Evolutionary conservation across 495 filamentous ascomycete genomes (phyloP).

Genomic region (Tuber umbilicatum): DNA sequence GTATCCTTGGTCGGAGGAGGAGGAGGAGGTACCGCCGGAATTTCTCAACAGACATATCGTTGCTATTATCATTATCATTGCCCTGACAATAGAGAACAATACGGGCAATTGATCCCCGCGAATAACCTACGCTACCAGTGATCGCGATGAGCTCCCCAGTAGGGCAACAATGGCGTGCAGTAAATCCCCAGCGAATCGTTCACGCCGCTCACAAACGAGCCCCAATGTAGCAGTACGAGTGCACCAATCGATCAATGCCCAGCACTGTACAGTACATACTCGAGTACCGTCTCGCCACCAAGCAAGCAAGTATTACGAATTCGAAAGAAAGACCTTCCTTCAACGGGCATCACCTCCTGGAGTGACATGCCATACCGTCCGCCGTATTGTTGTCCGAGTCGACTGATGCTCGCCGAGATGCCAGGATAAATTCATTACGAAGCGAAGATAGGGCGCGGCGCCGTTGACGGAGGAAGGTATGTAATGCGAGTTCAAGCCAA

Average conservation of each 20-base stretch:
- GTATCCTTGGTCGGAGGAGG: not conserved
- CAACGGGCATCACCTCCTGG: not conserved
- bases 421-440: too few relatives aligned
- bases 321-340: not conserved
- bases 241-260: not conserved
- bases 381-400: not conserved
- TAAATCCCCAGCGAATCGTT: not conserved
- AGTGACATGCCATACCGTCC: not conserved
- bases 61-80: not conserved
- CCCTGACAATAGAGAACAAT: not conserved
- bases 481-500: not conserved
- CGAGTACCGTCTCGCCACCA: not conserved
- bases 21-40: not conserved
- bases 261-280: not conserved
- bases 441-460: not conserved
- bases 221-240: not conserved
- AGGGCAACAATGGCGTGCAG: not conserved
- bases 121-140: slow-evolving; percentile 2
- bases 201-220: not conserved
- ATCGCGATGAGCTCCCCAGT: not conserved
- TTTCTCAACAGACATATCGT: not conserved
- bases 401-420: not conserved
- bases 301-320: not conserved
- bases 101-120: not conserved
- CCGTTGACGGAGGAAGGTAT: not conserved